Evolutionary conservation across 192 early-diverging fungal genomes (phyloP).

Genomic region (Coemansia sp.): DNA sequence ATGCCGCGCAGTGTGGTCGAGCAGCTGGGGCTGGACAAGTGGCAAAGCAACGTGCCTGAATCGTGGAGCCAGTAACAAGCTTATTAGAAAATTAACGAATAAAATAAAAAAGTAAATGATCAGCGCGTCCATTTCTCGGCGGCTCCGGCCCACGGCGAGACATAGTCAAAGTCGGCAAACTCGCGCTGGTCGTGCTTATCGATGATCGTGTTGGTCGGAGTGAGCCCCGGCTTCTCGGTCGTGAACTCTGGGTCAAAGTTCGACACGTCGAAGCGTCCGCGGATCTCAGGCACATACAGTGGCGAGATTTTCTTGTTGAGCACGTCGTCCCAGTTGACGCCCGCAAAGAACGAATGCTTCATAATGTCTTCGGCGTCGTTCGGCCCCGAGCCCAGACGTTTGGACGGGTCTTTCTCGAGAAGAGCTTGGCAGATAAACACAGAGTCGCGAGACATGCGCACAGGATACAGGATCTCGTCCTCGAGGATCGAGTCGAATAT

Average conservation of each 20-base stretch:
- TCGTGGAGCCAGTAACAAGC: conserved; percentile 15
- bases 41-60: conserved; percentile 27
- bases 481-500: conserved; percentile 98
- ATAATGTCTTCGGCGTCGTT: conserved; percentile 92
- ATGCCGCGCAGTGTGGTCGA: conserved; percentile 68
- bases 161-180: conserved; percentile 91
- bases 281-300: conserved; percentile 87
- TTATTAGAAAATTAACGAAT: background rate
- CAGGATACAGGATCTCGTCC: conserved; percentile 93
- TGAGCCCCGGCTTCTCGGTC: conserved; percentile 87
- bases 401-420: conserved; percentile 82
- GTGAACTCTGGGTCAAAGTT: conserved; percentile 99
- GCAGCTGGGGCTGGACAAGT: conserved; percentile 47
- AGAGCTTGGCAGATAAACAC: conserved; percentile 89
- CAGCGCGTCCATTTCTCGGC: conserved; percentile 55
- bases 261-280: conserved; percentile 78
- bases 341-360: conserved; percentile 89
- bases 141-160: conserved; percentile 79
- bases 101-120: conserved; percentile 6
- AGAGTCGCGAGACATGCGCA: conserved; percentile 90
- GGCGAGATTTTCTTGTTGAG: conserved; percentile 82
- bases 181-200: conserved; percentile 85
- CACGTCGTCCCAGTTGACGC: conserved; percentile 95
- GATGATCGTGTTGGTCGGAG: conserved; percentile 84
- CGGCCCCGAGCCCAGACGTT: conserved; percentile 79